Conservation (phyloP, 805 yeast species). For the Candida anglica region DNA sequence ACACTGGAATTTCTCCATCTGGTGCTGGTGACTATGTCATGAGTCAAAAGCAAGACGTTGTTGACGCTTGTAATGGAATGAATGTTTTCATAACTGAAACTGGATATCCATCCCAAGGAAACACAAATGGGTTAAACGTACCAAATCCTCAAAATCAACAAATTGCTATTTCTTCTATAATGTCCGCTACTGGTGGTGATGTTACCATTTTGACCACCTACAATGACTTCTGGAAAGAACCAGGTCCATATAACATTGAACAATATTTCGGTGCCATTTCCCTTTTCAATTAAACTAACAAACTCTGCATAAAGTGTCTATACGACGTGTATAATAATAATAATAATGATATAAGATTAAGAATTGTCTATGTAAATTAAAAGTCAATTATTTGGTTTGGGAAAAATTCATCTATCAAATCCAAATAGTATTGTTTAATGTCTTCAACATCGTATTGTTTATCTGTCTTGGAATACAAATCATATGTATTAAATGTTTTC, state of each 20-base stretch:
- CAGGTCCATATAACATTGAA: constrained; percentile 83
- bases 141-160: constrained; percentile 71
- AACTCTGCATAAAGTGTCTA: not conserved
- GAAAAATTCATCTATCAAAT: constrained; percentile 63
- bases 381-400: constrained; percentile 56
- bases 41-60: constrained; percentile 56
- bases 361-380: constrained; percentile 16
- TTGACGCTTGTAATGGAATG: constrained; percentile 52
- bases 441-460: constrained; percentile 43
- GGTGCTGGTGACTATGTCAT: constrained; percentile 68
- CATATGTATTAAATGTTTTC: constrained; percentile 63
- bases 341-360: no score
- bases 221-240: constrained; percentile 81
- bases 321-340: not conserved
- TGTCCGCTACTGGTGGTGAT: constrained; percentile 54
- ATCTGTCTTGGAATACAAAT: constrained; percentile 61
- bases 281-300: constrained; percentile 18
- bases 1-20: constrained; percentile 54
- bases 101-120: constrained; percentile 82
- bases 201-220: constrained; percentile 75
- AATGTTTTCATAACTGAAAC: constrained; percentile 73
- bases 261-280: constrained; percentile 75
- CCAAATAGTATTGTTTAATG: constrained; percentile 55
- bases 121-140: constrained; percentile 64
- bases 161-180: constrained; percentile 61